phyloP scores from a whole-genome alignment of 805 yeast genomes.

The Saccharomyces mikatae region DNA sequence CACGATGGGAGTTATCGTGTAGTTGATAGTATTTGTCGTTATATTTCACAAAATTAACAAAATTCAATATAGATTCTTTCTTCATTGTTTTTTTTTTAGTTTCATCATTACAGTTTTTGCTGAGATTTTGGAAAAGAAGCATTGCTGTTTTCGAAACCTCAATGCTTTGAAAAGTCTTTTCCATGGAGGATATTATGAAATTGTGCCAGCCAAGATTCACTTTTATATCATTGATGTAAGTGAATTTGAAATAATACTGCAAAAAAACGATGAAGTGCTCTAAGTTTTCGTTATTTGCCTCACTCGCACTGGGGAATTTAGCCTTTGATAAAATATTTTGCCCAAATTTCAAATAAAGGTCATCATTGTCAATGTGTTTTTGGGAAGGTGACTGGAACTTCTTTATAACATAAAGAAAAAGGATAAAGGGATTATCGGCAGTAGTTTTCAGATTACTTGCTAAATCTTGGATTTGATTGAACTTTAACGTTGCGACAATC shows the following conservation, averaged over 20 bases:
- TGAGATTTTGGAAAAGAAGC: conserved; percentile 24
- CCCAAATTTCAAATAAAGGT: conserved; percentile 11
- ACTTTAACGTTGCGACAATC: conserved; percentile 14
- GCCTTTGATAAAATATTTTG: conserved; percentile 17
- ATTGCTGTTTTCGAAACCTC: conserved; percentile 31
- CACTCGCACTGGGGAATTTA: conserved; percentile 41
- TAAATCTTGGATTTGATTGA: conserved; percentile 1
- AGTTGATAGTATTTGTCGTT: conserved; percentile 32
- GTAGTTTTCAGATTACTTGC: not conserved
- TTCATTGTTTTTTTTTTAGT: conserved; percentile 7
- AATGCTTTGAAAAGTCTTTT: conserved; percentile 41
- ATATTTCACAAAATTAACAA: conserved; percentile 38
- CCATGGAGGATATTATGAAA: conserved; percentile 30
- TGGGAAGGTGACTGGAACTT: conserved; percentile 2
- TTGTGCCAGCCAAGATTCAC: conserved; percentile 15
- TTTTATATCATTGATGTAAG: conserved; percentile 6
- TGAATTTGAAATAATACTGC: conserved; percentile 21
- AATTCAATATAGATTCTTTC: conserved; percentile 24
- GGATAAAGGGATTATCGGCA: conserved; percentile 4
- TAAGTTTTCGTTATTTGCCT: conserved; percentile 22
- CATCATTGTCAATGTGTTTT: conserved; percentile 8
- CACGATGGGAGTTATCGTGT: conserved; percentile 30
- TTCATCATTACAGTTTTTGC: conserved; percentile 15
- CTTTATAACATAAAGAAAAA: conserved; percentile 4
- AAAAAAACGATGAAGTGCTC: conserved; percentile 29